A percentile compares a stretch with the other conserved stretches of the same genome.
These are phyloP conservation scores for Vanilla planifolia DNA, from an alignment of 106 monocot species.

Conservation along the genomic window DNA sequence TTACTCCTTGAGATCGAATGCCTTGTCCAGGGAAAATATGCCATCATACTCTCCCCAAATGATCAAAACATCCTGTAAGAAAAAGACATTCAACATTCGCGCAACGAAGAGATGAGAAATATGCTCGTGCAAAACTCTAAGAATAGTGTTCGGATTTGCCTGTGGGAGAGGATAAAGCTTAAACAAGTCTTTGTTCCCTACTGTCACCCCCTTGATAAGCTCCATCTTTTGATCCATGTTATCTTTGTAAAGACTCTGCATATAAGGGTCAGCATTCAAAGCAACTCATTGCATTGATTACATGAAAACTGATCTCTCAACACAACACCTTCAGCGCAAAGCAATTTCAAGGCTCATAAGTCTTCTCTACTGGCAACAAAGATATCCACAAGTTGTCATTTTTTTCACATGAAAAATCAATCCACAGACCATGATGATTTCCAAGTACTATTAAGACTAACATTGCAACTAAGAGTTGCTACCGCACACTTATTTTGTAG, in stretches of 20 bases:
- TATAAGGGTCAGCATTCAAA: too few relatives aligned
- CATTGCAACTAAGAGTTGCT: too few relatives aligned
- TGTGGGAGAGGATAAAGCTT: constrained; percentile 39
- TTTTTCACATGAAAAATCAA: too few relatives aligned
- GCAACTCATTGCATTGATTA: too few relatives aligned
- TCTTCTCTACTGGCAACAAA: too few relatives aligned
- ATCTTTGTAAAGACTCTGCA: constrained; percentile 30
- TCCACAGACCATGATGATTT: too few relatives aligned
- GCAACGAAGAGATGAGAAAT: background rate
- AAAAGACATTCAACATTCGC: background rate
- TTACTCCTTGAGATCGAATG: constrained; percentile 31
- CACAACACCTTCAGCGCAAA: too few relatives aligned
- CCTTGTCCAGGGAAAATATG: constrained; percentile 37
- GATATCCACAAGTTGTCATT: too few relatives aligned
- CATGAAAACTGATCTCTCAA: too few relatives aligned
- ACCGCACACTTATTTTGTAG: too few relatives aligned
- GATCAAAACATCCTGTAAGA: constrained; percentile 10
- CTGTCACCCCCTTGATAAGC: constrained; percentile 33
- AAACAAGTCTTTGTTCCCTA: constrained; percentile 35
- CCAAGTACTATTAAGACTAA: too few relatives aligned
- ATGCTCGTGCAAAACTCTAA: background rate
- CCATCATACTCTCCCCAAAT: constrained; percentile 39
- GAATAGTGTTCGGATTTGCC: constrained; percentile 2
- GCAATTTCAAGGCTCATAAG: too few relatives aligned
- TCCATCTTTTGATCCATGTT: constrained; percentile 46